Evolutionary conservation across 768 basidiomycete genomes (phyloP).

Genomic region (Suillus subluteus): DNA sequence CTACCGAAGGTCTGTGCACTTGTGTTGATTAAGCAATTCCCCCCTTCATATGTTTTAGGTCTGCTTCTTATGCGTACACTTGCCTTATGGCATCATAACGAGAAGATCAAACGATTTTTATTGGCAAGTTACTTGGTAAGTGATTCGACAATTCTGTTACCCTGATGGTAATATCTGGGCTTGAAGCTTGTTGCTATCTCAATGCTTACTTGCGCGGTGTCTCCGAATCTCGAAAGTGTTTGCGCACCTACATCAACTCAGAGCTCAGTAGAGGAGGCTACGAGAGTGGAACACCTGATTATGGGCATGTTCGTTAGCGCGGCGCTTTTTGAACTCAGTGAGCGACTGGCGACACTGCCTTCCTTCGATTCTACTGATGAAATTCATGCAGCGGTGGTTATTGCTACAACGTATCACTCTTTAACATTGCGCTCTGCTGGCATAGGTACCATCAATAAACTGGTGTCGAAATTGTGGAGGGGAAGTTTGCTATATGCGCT

Average conservation of each 20-base stretch:
- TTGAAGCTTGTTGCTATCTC: constrained; percentile 13
- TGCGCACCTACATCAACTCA: constrained; percentile 11
- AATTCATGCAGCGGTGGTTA: constrained; percentile 7
- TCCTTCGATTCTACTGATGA: neutral
- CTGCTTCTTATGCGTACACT: constrained; percentile 19
- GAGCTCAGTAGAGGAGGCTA: constrained; percentile 8
- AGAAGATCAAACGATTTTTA: constrained; percentile 4
- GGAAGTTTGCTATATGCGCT: constrained; percentile 19
- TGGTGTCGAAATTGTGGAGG: constrained; percentile 8
- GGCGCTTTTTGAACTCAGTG: constrained; percentile 17
- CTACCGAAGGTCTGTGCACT: constrained; percentile 12
- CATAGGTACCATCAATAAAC: neutral
- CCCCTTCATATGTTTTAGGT: constrained; percentile 1
- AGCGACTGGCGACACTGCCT: neutral
- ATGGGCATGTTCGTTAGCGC: constrained; percentile 18
- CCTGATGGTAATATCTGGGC: neutral
- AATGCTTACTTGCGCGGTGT: constrained; percentile 15
- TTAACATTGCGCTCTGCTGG: neutral
- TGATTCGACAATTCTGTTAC: neutral
- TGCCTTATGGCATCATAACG: constrained; percentile 11
- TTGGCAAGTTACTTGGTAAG: constrained; percentile 13
- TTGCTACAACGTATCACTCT: constrained; percentile 10
- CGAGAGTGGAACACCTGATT: constrained; percentile 13
- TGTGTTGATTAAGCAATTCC: neutral
- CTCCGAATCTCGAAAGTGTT: constrained; percentile 11